These are phyloP conservation scores for Mycena polygramma DNA, from an alignment of 768 basidiomycete species.

Conservation along the genomic window DNA sequence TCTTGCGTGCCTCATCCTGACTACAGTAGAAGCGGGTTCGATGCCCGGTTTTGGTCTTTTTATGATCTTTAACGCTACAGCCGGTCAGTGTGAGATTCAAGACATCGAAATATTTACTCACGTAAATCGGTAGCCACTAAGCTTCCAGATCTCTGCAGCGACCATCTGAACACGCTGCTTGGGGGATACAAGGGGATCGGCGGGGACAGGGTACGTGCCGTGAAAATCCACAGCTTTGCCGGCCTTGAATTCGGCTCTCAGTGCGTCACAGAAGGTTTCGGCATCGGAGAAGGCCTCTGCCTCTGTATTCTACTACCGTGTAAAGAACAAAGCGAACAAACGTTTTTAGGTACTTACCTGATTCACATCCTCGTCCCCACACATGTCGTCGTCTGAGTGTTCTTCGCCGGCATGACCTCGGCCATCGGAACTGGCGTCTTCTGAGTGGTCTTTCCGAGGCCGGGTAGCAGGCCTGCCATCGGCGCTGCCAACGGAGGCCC, in stretches of 20 bases:
- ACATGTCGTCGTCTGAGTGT: conserved; percentile 1
- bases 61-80: too few species aligned
- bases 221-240: conserved; percentile 39
- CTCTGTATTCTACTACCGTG: not conserved
- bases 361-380: not conserved
- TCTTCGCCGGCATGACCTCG: not conserved
- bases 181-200: conserved; percentile 35
- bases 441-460: not conserved
- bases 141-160: conserved; percentile 40
- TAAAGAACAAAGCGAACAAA: not conserved
- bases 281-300: not conserved
- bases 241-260: conserved; percentile 2
- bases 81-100: conserved; percentile 20
- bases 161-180: conserved; percentile 38
- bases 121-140: conserved; percentile 44
- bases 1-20: conserved; percentile 43
- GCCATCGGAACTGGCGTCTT: not conserved
- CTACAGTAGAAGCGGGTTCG: conserved; percentile 45
- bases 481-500: not conserved
- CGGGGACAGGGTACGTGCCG: conserved; percentile 37
- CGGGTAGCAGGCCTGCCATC: conserved; percentile 8
- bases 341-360: not conserved
- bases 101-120: conserved; percentile 28
- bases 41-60: too few species aligned
- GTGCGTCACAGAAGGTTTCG: conserved; percentile 14